Evolutionary conservation across 331 rosid genomes (phyloP).

Genomic region (Pyrus hybrid): DNA sequence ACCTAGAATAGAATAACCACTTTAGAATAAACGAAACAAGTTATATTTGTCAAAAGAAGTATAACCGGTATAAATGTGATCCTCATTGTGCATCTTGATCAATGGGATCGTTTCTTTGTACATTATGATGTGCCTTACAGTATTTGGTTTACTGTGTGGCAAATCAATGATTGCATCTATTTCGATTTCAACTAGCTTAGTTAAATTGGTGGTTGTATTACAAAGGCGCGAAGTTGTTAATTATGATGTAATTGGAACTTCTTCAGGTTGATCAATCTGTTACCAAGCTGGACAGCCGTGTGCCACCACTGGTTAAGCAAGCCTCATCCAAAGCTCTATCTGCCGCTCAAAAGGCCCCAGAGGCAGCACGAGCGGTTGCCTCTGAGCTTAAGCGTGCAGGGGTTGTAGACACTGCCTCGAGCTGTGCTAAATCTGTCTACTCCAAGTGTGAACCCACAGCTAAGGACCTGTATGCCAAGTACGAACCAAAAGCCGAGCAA

Average conservation of each 20-base stretch:
- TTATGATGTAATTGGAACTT: background rate
- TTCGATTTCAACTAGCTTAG: background rate
- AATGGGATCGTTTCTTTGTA: too few relatives aligned
- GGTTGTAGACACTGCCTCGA: constrained; percentile 48
- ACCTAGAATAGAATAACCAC: too few relatives aligned
- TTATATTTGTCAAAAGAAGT: too few relatives aligned
- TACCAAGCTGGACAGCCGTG: constrained; percentile 48
- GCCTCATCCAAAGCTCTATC: constrained; percentile 47
- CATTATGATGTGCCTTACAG: background rate
- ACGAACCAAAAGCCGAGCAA: constrained; percentile 67
- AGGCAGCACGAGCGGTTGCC: constrained; percentile 35
- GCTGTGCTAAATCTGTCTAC: constrained; percentile 48
- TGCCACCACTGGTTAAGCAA: constrained; percentile 50
- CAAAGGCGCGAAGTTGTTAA: background rate
- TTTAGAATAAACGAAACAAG: background rate
- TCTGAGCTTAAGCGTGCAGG: constrained; percentile 56
- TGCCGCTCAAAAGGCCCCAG: constrained; percentile 32
- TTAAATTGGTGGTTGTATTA: background rate
- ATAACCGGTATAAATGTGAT: background rate
- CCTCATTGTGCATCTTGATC: background rate
- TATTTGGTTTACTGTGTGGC: background rate
- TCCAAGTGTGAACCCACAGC: constrained; percentile 53
- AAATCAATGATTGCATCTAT: background rate
- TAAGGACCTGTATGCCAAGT: constrained; percentile 32
- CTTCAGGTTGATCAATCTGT: constrained; percentile 63